Conservation (phyloP, 2,329 filamentous ascomycete genomes). For the Penicillium occitanis region DNA sequence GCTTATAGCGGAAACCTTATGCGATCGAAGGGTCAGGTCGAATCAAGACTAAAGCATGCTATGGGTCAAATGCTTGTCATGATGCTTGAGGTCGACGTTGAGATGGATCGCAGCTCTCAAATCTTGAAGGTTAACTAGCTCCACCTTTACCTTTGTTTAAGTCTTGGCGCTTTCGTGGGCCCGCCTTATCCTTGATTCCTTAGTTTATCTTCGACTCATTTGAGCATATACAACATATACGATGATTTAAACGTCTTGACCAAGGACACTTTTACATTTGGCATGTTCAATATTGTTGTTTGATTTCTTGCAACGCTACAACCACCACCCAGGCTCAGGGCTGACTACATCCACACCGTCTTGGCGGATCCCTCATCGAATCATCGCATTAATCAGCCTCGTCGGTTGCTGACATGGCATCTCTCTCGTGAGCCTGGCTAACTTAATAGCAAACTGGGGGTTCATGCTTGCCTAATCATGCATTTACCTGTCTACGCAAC, state of each 20-base stretch:
- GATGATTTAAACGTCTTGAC: neutral
- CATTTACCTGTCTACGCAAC: neutral
- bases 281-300: neutral
- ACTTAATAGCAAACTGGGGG: neutral
- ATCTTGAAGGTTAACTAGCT: conserved; percentile 4
- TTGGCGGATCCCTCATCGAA: neutral
- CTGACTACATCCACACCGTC: neutral
- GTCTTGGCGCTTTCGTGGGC: conserved; percentile 1
- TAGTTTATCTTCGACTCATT: neutral
- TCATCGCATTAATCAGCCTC: neutral
- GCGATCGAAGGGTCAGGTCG: neutral
- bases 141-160: conserved; percentile 1
- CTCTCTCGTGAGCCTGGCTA: neutral
- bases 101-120: neutral
- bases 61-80: neutral
- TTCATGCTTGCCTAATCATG: conserved; percentile 3
- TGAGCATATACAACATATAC: neutral
- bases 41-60: neutral
- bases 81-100: neutral
- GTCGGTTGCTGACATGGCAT: conserved; percentile 5
- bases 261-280: neutral
- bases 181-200: neutral
- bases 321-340: neutral
- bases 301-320: neutral
- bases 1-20: neutral